Evolutionary conservation across 805 yeast genomes (phyloP), one percentile per base, ranked within the genome.

Genomic region (Cyberlindnera japonica): DNA sequence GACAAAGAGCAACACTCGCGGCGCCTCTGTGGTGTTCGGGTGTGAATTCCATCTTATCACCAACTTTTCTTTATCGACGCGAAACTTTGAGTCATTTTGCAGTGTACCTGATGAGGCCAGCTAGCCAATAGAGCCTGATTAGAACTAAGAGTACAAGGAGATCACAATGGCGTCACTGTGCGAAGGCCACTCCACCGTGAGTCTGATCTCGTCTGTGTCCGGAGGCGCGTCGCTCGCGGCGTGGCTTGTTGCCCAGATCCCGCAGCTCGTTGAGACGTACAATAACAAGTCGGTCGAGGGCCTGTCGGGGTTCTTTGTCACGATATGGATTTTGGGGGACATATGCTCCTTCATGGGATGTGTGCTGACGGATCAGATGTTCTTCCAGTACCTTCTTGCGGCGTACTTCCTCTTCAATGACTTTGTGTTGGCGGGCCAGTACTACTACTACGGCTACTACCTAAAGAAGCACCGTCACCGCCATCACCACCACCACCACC

Each of bases 371-470:
- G 58, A 75, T 6, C 96, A 90, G 45, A 66, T 88, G 34, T 78
- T 82, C n/a, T 90, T 89, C 62, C 97, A 89, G 58, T 73, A 79
- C 10, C 64, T 79, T 17, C 65, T 89, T 14, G 86, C 95, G 0
- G 43, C 74, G 2, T 90, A 90, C 62, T 89, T 85, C 57, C 67
- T 91, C 37, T 62, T 71, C 42, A 83, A 85, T 46, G 97, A 90
- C 61, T 39, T 73, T 18, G 65, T 86, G 10, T 67, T 90, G 21
- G 69, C 80, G 35, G 68, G 73, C 4, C 97, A 90, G 59, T 89
- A 72, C 58, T 74, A 77, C 61, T 79, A 85, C 61, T 90, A 88
- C 60, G 66, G 71, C 30, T 38, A 67, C 27, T 60, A 35, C 50
- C 55, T 52, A 36, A 58, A 43, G 59, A 60, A 48, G 54, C 60